phyloP scores from a whole-genome alignment of 345 rosid species.

The Eucalyptus coolabah region DNA sequence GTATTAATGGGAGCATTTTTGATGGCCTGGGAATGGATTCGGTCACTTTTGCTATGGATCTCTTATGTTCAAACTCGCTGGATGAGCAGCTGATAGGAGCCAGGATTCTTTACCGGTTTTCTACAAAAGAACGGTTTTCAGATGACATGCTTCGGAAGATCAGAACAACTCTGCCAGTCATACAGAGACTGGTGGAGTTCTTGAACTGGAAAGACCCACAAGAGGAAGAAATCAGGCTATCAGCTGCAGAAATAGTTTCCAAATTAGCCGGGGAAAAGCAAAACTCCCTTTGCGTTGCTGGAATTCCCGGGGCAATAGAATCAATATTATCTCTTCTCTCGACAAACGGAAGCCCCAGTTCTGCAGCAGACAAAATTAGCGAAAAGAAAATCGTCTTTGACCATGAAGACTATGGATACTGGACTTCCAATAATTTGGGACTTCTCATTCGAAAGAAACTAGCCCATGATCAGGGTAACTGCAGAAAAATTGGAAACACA shows the following conservation, averaged over 20 bases:
- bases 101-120: constrained; percentile 44
- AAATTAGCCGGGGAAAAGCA: constrained; percentile 44
- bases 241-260: constrained; percentile 61
- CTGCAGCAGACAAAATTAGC: constrained; percentile 40
- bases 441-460: constrained; percentile 62
- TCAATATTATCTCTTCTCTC: constrained; percentile 69
- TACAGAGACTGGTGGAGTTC: constrained; percentile 70
- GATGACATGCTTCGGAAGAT: constrained; percentile 69
- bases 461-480: constrained; percentile 67
- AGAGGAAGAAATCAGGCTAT: constrained; percentile 63
- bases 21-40: constrained; percentile 73
- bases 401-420: constrained; percentile 32
- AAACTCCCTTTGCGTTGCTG: constrained; percentile 50
- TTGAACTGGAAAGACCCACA: constrained; percentile 70
- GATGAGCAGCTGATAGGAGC: constrained; percentile 77
- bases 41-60: constrained; percentile 52
- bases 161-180: constrained; percentile 38
- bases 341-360: constrained; percentile 20
- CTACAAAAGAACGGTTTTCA: constrained; percentile 22
- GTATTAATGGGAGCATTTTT: constrained; percentile 67
- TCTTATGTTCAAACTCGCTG: constrained; percentile 41
- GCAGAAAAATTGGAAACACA: constrained; percentile 75
- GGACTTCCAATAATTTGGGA: constrained; percentile 62
- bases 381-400: constrained; percentile 33
- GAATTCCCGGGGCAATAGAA: constrained; percentile 73